Evolutionary conservation across 495 filamentous ascomycete genomes (phyloP).

Genomic region (Immersiella caudata): DNA sequence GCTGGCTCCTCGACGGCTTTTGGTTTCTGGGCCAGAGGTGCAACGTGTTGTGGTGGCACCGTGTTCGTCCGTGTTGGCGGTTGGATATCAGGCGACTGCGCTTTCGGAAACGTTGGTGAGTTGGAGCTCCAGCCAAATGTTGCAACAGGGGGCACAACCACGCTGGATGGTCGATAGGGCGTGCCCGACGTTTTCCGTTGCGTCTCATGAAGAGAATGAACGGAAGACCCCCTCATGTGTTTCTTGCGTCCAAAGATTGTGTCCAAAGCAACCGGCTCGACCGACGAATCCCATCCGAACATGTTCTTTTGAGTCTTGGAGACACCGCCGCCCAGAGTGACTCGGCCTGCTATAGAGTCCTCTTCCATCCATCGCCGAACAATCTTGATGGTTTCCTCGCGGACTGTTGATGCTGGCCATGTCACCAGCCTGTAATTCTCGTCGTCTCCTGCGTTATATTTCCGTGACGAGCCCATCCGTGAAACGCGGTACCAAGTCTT

Average conservation of each 20-base stretch:
- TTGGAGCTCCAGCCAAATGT: conserved; percentile 44
- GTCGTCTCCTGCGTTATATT: conserved; percentile 57
- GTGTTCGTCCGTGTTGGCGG: neutral
- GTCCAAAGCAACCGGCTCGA: conserved; percentile 49
- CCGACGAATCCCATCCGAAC: conserved; percentile 59
- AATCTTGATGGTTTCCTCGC: conserved; percentile 55
- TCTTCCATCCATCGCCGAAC: conserved; percentile 64
- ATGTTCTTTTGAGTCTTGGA: conserved; percentile 49
- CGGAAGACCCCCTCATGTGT: conserved; percentile 30
- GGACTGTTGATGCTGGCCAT: conserved; percentile 57
- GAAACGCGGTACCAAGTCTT: conserved; percentile 67
- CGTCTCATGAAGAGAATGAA: conserved; percentile 9
- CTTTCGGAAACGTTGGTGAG: conserved; percentile 17
- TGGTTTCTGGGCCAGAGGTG: neutral
- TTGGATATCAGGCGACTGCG: neutral
- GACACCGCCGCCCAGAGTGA: conserved; percentile 47
- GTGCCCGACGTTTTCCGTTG: conserved; percentile 20
- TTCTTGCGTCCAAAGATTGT: conserved; percentile 46
- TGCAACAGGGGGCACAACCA: conserved; percentile 28
- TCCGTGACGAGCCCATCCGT: conserved; percentile 57
- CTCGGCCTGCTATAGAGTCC: conserved; percentile 55
- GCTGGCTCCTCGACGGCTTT: neutral
- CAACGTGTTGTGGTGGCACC: neutral
- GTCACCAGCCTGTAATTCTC: conserved; percentile 59
- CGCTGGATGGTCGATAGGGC: conserved; percentile 26